phyloP scores from a whole-genome alignment of 257 asterid species.

The Primulina huaijiensis region DNA sequence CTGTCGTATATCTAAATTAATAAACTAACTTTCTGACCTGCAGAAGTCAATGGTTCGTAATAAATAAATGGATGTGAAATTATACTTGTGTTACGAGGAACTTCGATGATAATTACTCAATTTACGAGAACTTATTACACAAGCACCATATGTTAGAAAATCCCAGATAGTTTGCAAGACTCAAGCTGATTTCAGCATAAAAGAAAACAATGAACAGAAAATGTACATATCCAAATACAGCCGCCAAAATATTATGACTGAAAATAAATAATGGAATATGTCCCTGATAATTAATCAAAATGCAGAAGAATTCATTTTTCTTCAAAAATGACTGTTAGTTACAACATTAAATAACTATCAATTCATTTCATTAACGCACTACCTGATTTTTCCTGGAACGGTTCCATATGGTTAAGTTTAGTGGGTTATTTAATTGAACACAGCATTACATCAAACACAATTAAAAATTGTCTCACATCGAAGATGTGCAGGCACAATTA shows the following conservation, averaged over 20 bases:
- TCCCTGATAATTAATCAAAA: not conserved
- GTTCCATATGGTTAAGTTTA: too few relatives aligned
- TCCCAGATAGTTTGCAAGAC: constrained; percentile 1
- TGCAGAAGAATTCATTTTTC: not conserved
- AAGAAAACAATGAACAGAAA: not conserved
- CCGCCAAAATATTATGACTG: not conserved
- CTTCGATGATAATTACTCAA: not conserved
- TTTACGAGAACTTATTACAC: constrained; percentile 8
- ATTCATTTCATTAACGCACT: not conserved
- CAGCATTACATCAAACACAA: not conserved
- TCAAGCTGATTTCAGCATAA: not conserved
- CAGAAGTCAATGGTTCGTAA: not conserved
- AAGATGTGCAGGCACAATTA: not conserved
- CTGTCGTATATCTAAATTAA: constrained; percentile 11
- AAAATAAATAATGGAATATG: not conserved
- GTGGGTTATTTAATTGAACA: too few relatives aligned
- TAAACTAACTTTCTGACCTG: constrained; percentile 4
- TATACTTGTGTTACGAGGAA: not conserved
- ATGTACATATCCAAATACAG: not conserved
- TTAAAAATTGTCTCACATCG: not conserved
- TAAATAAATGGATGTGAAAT: constrained; percentile 8
- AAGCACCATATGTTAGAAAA: not conserved
- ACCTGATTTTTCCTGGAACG: too few relatives aligned
- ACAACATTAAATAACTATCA: not conserved
- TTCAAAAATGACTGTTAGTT: not conserved